phyloP scores from a whole-genome alignment of 192 early-diverging fungal genomes.

The Linnemannia elongata region DNA sequence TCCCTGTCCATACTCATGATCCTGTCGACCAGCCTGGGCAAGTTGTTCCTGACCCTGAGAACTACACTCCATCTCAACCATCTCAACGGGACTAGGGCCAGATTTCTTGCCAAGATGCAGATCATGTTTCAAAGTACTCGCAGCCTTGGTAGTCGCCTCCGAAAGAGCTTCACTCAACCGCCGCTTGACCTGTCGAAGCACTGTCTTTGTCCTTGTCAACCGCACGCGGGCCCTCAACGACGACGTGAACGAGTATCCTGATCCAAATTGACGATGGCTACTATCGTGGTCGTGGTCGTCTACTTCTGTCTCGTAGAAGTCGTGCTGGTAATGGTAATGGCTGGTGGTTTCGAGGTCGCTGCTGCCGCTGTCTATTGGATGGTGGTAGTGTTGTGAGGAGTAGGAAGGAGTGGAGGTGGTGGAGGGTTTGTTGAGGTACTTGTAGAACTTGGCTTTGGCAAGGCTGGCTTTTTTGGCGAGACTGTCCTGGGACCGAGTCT shows the following conservation, averaged over 20 bases:
- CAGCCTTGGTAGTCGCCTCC: slow-evolving; percentile 25
- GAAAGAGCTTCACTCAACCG: slow-evolving; percentile 26
- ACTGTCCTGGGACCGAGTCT: not conserved
- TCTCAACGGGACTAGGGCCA: not conserved
- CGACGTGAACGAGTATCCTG: slow-evolving; percentile 23
- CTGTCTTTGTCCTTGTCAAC: slow-evolving; percentile 30
- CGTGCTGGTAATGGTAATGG: slow-evolving; percentile 2
- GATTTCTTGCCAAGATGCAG: not conserved
- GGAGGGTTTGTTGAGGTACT: not conserved
- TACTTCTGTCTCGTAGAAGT: not conserved
- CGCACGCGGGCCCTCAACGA: slow-evolving; percentile 18
- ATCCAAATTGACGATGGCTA: not conserved
- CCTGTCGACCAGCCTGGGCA: not conserved
- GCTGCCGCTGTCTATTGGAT: not conserved
- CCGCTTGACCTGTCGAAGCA: slow-evolving; percentile 38
- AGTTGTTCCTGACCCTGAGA: too few species aligned
- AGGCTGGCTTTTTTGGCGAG: slow-evolving; percentile 4
- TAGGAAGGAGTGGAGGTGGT: not conserved
- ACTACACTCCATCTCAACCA: not conserved
- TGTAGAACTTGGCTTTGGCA: slow-evolving; percentile 34
- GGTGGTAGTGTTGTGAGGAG: not conserved
- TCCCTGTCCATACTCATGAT: not conserved
- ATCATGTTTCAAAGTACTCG: not conserved
- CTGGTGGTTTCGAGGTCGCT: not conserved
- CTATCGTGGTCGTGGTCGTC: not conserved